Evolutionary conservation across 164 flowering plant genomes (phyloP).

Genomic region (Macadamia tetraphylla): DNA sequence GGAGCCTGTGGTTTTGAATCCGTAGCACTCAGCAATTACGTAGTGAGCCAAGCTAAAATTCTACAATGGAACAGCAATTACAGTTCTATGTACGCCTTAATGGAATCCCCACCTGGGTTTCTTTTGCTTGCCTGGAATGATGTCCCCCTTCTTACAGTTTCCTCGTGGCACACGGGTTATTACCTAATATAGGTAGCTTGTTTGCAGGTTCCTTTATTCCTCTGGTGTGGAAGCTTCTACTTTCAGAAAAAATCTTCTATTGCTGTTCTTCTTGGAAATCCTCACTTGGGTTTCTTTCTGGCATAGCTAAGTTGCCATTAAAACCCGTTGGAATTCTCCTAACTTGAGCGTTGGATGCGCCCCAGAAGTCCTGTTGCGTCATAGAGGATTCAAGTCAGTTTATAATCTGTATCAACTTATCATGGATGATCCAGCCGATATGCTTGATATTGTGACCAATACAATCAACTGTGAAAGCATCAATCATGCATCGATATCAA

Average conservation of each 20-base stretch:
- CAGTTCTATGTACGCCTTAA: conserved; percentile 49
- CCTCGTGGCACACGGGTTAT: conserved; percentile 62
- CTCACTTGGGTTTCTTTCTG: background rate
- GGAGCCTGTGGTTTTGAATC: conserved; percentile 62
- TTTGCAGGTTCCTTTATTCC: conserved; percentile 1
- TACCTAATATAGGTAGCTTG: background rate
- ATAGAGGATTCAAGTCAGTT: too few relatives aligned
- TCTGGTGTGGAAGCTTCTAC: background rate
- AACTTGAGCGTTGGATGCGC: too few relatives aligned
- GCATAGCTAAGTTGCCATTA: background rate
- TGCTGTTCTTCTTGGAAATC: too few relatives aligned
- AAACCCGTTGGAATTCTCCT: background rate
- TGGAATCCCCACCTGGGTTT: conserved; percentile 66
- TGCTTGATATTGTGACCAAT: too few relatives aligned
- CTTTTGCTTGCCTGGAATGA: conserved; percentile 80
- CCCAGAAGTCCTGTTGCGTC: too few relatives aligned
- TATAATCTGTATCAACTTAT: too few relatives aligned
- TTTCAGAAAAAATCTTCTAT: background rate
- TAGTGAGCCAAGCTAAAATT: conserved; percentile 75
- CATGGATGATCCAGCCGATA: too few relatives aligned
- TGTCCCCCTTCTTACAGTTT: conserved; percentile 74
- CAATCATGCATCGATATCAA: too few relatives aligned
- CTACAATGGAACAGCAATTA: conserved; percentile 80
- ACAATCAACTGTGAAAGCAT: too few relatives aligned
- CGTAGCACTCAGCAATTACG: conserved; percentile 64